phyloP scores from a whole-genome alignment of 352 stramenopile species.

The Phytophthora kernoviae region DNA sequence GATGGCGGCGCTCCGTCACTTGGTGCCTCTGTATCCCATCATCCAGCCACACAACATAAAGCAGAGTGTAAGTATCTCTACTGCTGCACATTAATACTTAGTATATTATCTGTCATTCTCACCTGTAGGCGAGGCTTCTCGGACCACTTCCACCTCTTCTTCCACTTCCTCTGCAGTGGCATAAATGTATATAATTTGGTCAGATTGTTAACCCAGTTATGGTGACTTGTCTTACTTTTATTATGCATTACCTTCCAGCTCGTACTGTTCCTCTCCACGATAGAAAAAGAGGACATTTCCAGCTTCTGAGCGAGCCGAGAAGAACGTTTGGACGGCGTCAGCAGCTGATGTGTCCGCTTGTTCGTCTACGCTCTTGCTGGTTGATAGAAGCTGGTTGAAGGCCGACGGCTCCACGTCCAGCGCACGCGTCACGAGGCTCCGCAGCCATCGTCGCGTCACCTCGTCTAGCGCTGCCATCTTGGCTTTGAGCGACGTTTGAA shows the following conservation, averaged over 20 bases:
- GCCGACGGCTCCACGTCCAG: constrained; percentile 61
- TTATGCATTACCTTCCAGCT: constrained; percentile 60
- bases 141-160: constrained; percentile 73
- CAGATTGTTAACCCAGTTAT: background rate
- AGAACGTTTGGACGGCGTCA: constrained; percentile 62
- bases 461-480: constrained; percentile 53
- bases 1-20: constrained; percentile 11
- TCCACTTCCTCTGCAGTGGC: constrained; percentile 65
- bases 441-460: constrained; percentile 55
- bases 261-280: constrained; percentile 62
- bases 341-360: constrained; percentile 40
- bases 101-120: background rate
- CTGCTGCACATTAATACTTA: background rate
- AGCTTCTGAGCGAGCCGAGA: constrained; percentile 52
- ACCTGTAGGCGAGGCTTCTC: constrained; percentile 36
- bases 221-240: background rate
- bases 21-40: constrained; percentile 8
- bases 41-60: background rate
- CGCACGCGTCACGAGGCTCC: constrained; percentile 60
- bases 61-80: background rate
- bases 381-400: constrained; percentile 58
- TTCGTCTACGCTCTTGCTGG: constrained; percentile 39
- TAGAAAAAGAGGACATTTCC: constrained; percentile 84
- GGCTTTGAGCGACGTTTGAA: background rate
- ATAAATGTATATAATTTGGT: no score